Evolutionary conservation across 805 yeast genomes (phyloP).

Genomic region (Clavispora fructus): DNA sequence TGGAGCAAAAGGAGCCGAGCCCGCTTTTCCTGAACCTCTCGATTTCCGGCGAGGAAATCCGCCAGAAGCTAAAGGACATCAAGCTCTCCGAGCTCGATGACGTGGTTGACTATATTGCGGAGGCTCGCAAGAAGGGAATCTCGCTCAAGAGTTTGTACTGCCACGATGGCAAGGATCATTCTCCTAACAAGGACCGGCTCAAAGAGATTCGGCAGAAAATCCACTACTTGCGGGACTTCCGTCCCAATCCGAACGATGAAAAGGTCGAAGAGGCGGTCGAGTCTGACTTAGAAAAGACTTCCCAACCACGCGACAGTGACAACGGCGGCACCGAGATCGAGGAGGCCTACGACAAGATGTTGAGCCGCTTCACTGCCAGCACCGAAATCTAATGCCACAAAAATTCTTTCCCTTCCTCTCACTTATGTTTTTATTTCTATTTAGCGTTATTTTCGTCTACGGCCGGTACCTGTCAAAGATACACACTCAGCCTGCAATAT

Average conservation of each 20-base stretch:
- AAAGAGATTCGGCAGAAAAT: conserved; percentile 7
- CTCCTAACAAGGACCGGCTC: neutral
- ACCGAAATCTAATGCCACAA: neutral
- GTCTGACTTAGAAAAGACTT: neutral
- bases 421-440: neutral
- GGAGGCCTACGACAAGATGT: conserved; percentile 18
- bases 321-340: conserved; percentile 7
- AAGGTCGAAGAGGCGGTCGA: neutral
- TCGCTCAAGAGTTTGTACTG: conserved; percentile 18
- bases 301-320: neutral
- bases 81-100: conserved; percentile 31
- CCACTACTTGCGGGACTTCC: conserved; percentile 1
- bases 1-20: conserved; percentile 3
- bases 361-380: conserved; percentile 7
- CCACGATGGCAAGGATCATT: neutral
- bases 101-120: conserved; percentile 26
- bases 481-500: neutral
- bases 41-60: conserved; percentile 35
- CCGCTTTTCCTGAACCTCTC: conserved; percentile 9
- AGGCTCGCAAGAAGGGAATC: conserved; percentile 29
- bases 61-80: conserved; percentile 25
- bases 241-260: neutral
- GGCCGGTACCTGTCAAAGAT: conserved; percentile 1
- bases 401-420: neutral
- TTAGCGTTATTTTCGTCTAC: neutral